These are phyloP conservation scores for Diaporthe ampelina DNA, from an alignment of 2,329 filamentous ascomycete genomes.

Conservation along the genomic window DNA sequence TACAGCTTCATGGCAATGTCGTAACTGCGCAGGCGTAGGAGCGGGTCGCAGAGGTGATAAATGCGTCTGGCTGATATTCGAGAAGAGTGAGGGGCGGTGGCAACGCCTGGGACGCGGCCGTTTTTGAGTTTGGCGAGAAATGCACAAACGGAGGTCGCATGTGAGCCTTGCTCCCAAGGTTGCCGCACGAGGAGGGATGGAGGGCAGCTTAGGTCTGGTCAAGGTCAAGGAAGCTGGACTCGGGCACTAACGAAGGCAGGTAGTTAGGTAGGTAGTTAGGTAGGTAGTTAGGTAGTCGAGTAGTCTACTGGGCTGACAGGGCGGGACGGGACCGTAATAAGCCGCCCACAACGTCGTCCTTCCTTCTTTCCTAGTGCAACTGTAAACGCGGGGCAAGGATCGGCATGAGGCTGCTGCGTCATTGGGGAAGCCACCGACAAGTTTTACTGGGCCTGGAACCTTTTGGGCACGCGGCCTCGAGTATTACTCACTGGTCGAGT, in stretches of 20 bases:
- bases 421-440: conserved; percentile 25
- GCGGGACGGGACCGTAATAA: conserved; percentile 10
- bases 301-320: conserved; percentile 7
- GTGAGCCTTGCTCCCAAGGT: background rate
- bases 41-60: conserved; percentile 5
- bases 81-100: conserved; percentile 20
- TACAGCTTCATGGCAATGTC: conserved; percentile 23
- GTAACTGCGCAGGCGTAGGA: background rate
- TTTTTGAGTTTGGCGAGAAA: background rate
- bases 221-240: conserved; percentile 10
- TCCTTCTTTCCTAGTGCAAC: background rate
- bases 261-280: background rate
- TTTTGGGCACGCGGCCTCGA: background rate
- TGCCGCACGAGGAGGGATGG: conserved; percentile 6
- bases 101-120: conserved; percentile 2
- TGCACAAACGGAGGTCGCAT: conserved; percentile 4
- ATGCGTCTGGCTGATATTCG: background rate
- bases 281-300: background rate
- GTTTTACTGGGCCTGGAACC: background rate
- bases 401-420: conserved; percentile 37
- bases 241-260: background rate
- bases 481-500: background rate
- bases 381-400: conserved; percentile 34
- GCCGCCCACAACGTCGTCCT: conserved; percentile 17
- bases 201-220: conserved; percentile 9